phyloP scores from a whole-genome alignment of 2,329 filamentous ascomycete genomes.

The Teratosphaeria destructans region DNA sequence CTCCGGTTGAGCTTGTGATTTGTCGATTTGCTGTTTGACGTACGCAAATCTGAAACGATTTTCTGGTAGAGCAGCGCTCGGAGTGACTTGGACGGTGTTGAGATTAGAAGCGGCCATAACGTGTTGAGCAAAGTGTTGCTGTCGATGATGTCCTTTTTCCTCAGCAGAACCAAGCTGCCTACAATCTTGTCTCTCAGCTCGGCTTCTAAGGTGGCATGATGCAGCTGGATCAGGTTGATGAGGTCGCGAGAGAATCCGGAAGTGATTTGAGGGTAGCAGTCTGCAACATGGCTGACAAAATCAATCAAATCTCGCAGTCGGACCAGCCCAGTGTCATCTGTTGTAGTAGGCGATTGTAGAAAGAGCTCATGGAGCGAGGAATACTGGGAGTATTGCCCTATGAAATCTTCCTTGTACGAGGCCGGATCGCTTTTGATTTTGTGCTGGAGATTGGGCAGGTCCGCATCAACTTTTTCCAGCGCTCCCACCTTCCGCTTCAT shows the following conservation, averaged over 20 bases:
- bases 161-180: conserved; percentile 72
- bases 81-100: conserved; percentile 85
- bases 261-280: conserved; percentile 80
- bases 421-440: conserved; percentile 81
- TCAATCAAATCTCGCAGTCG: conserved; percentile 87
- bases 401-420: conserved; percentile 85
- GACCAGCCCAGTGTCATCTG: conserved; percentile 66
- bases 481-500: conserved; percentile 84
- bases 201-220: conserved; percentile 71
- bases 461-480: conserved; percentile 89
- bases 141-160: conserved; percentile 86
- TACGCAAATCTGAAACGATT: conserved; percentile 81
- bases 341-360: conserved; percentile 67
- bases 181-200: conserved; percentile 93
- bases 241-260: conserved; percentile 68
- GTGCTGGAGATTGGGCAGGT: conserved; percentile 81
- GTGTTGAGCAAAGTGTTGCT: conserved; percentile 75
- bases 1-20: conserved; percentile 91
- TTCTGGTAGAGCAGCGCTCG: conserved; percentile 77
- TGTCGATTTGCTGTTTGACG: conserved; percentile 73
- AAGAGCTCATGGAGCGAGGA: conserved; percentile 86
- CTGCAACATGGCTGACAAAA: conserved; percentile 84
- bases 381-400: conserved; percentile 83
- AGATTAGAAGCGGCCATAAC: conserved; percentile 84
- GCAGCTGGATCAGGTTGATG: conserved; percentile 65